Conservation (phyloP, 148 eudicot genomes). For the Linanthus parryae region DNA sequence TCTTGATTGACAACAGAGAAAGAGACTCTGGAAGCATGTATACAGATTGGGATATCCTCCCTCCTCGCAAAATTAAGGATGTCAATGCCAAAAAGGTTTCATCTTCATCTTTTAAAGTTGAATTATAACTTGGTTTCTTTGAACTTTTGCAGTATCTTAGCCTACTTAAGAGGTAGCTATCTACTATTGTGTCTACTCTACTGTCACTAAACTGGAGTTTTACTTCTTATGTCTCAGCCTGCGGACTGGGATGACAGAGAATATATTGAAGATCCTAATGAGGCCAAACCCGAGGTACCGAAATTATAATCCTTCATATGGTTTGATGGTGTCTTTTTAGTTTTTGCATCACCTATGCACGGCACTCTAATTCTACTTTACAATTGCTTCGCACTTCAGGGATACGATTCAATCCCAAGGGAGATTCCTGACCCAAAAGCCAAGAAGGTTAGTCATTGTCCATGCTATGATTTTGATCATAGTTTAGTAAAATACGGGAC, state of each 20-base stretch:
- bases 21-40: conserved; percentile 94
- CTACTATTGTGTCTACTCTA: no score
- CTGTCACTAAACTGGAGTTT: no score
- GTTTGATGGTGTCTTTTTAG: neutral
- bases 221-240: conserved; percentile 50
- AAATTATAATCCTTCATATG: neutral
- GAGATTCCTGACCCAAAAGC: conserved; percentile 97
- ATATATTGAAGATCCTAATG: conserved; percentile 78
- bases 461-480: no score
- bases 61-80: conserved; percentile 80
- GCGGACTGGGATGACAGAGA: conserved; percentile 92
- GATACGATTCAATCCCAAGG: conserved; percentile 80
- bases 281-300: conserved; percentile 84
- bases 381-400: conserved; percentile 41
- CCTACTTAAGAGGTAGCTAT: no score
- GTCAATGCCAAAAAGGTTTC: conserved; percentile 77
- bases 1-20: conserved; percentile 76
- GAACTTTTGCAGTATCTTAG: no score
- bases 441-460: conserved; percentile 56
- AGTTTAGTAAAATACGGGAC: no score
- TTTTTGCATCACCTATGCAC: neutral
- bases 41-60: conserved; percentile 95
- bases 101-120: conserved; percentile 1
- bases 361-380: neutral
- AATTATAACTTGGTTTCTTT: no score